phyloP scores from a whole-genome alignment of 352 stramenopile species.

The Saprolegnia parasitica region DNA sequence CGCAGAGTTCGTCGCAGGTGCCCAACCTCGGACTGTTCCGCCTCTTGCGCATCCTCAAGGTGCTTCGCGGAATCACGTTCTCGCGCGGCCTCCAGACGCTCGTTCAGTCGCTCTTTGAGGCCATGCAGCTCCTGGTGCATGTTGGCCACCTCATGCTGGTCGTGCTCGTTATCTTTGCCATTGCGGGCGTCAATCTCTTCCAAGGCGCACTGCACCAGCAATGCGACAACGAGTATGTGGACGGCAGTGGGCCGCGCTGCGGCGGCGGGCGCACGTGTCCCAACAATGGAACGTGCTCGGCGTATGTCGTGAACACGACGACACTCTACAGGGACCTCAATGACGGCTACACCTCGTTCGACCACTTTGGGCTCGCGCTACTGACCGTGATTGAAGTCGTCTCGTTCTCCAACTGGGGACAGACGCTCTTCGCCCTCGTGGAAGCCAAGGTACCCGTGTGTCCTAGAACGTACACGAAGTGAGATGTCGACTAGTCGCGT shows the following conservation, averaged over 20 bases:
- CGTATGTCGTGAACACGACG: not conserved
- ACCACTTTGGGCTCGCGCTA: conserved; percentile 20
- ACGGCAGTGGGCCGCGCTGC: conserved; percentile 8
- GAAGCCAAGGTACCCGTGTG: not conserved
- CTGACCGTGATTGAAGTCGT: conserved; percentile 24
- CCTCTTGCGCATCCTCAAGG: conserved; percentile 33
- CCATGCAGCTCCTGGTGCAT: conserved; percentile 42
- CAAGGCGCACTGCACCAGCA: conserved; percentile 27
- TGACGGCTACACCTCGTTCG: conserved; percentile 19
- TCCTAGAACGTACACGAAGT: too few relatives aligned
- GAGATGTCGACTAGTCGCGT: too few relatives aligned
- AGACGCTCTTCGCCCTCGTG: conserved; percentile 6
- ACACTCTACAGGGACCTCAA: conserved; percentile 14
- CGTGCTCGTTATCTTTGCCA: conserved; percentile 31
- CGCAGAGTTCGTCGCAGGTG: not conserved
- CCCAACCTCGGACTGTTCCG: conserved; percentile 2
- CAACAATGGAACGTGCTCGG: not conserved
- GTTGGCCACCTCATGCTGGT: conserved; percentile 35
- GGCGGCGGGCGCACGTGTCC: not conserved
- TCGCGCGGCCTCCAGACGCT: conserved; percentile 44
- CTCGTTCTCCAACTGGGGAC: conserved; percentile 11
- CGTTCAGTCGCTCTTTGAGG: conserved; percentile 42
- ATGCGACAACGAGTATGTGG: conserved; percentile 22
- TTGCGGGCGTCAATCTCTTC: conserved; percentile 31
- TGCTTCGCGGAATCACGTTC: conserved; percentile 41